Evolutionary conservation across 441 rosid species (phyloP).

Genomic region (Pelargonium fulgidum): DNA sequence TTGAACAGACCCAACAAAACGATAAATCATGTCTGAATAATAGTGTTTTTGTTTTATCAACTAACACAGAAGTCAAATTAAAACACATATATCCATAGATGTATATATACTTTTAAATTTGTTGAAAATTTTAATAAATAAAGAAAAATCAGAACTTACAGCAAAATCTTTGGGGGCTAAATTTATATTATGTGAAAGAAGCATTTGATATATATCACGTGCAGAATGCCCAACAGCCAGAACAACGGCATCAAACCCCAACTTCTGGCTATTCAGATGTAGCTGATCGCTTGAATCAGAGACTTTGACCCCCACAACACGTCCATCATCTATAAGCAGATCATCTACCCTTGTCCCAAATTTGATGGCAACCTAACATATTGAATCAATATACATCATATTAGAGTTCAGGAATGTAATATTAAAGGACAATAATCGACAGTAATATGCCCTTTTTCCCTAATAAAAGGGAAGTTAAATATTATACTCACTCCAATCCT

Average conservation of each 20-base stretch:
- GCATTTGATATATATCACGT: slow-evolving; percentile 81
- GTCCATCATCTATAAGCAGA: slow-evolving; percentile 52
- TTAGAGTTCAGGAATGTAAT: slow-evolving; percentile 1
- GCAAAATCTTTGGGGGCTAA: slow-evolving; percentile 82
- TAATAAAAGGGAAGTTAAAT: not conserved
- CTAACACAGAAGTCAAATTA: slow-evolving; percentile 9
- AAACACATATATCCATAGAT: not conserved
- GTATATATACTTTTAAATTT: not conserved
- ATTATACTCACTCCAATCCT: slow-evolving; percentile 55
- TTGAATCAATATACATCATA: slow-evolving; percentile 11
- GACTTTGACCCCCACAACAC: slow-evolving; percentile 62
- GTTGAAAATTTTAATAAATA: not conserved
- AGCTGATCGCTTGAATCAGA: slow-evolving; percentile 43
- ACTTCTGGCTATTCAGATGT: slow-evolving; percentile 30
- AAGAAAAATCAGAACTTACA: slow-evolving; percentile 40
- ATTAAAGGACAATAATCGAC: not conserved
- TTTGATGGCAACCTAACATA: slow-evolving; percentile 58
- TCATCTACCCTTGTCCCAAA: slow-evolving; percentile 85
- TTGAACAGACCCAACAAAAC: not conserved
- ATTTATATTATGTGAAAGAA: slow-evolving; percentile 72
- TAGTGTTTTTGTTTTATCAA: not conserved
- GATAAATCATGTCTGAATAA: not conserved
- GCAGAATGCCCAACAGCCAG: slow-evolving; percentile 98
- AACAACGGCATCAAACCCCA: slow-evolving; percentile 66
- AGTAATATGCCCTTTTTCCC: not conserved